Base-by-base conservation (phyloP, 2,329 filamentous ascomycete species). In the Colletotrichum tanaceti region DNA sequence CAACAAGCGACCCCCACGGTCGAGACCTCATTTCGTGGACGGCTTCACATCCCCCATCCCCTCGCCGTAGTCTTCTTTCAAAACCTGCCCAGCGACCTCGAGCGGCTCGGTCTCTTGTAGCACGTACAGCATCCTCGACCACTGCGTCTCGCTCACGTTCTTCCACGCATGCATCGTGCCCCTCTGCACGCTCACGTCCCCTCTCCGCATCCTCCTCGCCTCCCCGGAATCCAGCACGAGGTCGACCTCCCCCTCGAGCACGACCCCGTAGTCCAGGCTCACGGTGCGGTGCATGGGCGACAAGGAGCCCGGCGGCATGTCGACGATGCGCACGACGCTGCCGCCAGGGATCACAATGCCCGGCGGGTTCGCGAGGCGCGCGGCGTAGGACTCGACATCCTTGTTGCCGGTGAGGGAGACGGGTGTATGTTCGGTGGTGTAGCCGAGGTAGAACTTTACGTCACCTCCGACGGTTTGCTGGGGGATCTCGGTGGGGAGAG, bases 131-230 rank as follows among this genome's bases (percentile, higher is more conserved):
- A 85, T 82, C 20, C 84, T 75, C 2, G 80, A 79, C 84, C 83
- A 85, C 20, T 81, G 79, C 0, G 77, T 83, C 46, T 77, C 71
- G 62, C 80, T 68, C 4, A 71, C 64, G 66, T 88, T 87, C 57
- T 78, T 75, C 86, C 85, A 87, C 32, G 81, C 81, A 74, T 89
- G 86, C 77, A 83, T 85, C 3, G 86, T 87, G 1, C 81, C 85
- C 47, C 87, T 78, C 75, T 89, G 86, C 22, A 89, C 82, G 11
- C 82, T 82, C n/a, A 87, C 76, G 72, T 89, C 86, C 3, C 86
- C 86, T 13, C 80, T 77, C 54, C 78, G 76, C 80, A 89, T 77
- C 28, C 78, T 65, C 52, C 79, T 78, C 57, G 74, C 78, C 64
- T 84, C 84, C 1, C 86, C 86, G 18, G 82, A 82, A 68, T 87